Base-by-base conservation (phyloP, 768 basidiomycete species). In the Saitozyma sp. region DNA sequence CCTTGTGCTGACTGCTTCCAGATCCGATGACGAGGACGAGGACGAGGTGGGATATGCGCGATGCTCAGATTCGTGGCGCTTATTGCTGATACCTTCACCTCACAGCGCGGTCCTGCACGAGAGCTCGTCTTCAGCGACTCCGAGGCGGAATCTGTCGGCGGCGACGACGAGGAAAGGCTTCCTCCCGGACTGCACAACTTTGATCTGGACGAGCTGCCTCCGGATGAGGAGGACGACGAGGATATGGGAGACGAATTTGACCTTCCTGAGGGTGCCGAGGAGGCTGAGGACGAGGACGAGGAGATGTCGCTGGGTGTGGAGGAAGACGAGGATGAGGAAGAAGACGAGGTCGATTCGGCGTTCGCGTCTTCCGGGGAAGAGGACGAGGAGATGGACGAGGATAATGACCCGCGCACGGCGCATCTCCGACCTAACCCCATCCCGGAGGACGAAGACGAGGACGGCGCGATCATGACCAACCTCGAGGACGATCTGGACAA, bases 401-500 rank as follows among this genome's bases (percentile, higher is more conserved):
- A 71, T 20, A 56, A 61, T 1, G 71, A 72, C 14, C 58, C 56
- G 17, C 63, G 58, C 17, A 68, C 73, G n/a, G 67, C 70, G 17
- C 73, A 75, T 65, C 49, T 72, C 9, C 68, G 73, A 43, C 70
- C 67, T 3, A 75, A 75, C 62, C 69, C 69, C 17, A 57, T 61
- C 9, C 62, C 68, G 1, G 76, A 66, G 10, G 68, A 65, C 16
- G 73, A 73, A 42, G 77, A 70, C 4, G 70, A 67, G 42, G 76
- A 70, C 45, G 74, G 67, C 19, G 65, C 64, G 6, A 68, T 79
- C 51, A 67, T 63, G 50, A 79, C 78, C 56, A 79, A 79, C 58
- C 54, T 79, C 42, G 76, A 71, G 65, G 75, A 70, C 53, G 76
- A 75, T 58, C 64, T 76, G 45, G 69, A 65, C 19, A 70, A 76